Conservation (phyloP, 164 flowering plant species). For the Magnolia officinalis region DNA sequence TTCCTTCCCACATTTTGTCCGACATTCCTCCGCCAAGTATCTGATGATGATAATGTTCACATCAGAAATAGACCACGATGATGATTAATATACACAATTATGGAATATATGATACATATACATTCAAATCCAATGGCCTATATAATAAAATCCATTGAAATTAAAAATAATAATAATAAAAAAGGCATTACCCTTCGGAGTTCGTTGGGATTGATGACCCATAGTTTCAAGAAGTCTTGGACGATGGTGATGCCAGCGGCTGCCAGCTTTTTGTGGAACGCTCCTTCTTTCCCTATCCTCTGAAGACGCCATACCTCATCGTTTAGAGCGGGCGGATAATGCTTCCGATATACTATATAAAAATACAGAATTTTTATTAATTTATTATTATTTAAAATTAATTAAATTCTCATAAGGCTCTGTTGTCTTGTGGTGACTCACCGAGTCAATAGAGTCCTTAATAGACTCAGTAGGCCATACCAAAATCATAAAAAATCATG, state of each 20-base stretch:
- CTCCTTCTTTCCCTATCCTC: conserved; percentile 79
- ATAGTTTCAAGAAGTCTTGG: conserved; percentile 62
- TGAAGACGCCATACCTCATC: conserved; percentile 90
- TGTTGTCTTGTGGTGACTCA: too few relatives aligned
- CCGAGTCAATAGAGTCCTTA: too few relatives aligned
- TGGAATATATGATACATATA: neutral
- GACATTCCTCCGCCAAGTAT: conserved; percentile 66
- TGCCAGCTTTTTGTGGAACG: conserved; percentile 53
- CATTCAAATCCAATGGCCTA: too few relatives aligned
- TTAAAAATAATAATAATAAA: neutral
- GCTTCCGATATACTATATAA: conserved; percentile 73
- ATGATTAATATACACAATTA: neutral
- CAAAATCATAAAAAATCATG: too few relatives aligned
- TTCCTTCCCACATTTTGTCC: conserved; percentile 66
- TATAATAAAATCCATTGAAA: neutral
- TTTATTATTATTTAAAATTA: neutral
- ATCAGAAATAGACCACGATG: neutral
- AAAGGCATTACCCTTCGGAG: conserved; percentile 44
- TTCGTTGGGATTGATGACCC: conserved; percentile 24
- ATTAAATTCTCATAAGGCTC: too few relatives aligned
- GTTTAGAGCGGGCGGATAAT: conserved; percentile 59
- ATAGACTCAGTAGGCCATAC: too few relatives aligned
- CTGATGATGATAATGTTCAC: conserved; percentile 25
- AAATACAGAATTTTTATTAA: neutral
- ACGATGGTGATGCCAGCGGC: conserved; percentile 44